Conservation (phyloP, 2,329 filamentous ascomycete species). For the Zymoseptoria tritici region DNA sequence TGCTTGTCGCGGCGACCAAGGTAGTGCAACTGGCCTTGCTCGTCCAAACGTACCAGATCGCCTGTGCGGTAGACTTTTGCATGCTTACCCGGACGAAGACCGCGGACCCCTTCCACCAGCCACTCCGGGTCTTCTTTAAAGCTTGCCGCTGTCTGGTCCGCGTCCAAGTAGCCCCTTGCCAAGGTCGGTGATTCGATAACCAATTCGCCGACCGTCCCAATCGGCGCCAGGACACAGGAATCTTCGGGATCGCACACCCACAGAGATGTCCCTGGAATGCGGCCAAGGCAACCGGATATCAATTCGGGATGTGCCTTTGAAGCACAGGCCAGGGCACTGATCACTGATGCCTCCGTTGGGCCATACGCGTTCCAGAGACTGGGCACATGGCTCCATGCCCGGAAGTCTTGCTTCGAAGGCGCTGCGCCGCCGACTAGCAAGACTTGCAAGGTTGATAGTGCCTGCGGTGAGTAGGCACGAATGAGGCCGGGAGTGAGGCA, state of each 20-base stretch:
- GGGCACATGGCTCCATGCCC: too few relatives aligned
- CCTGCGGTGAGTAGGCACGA: too few relatives aligned
- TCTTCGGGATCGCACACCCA: conserved; percentile 12
- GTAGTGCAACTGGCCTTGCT: conserved; percentile 47
- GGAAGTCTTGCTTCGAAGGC: too few relatives aligned
- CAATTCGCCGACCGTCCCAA: conserved; percentile 43
- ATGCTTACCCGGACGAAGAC: conserved; percentile 1
- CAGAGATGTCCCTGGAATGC: background rate
- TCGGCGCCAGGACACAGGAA: conserved; percentile 27
- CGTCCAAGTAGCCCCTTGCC: conserved; percentile 36
- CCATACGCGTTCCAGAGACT: conserved; percentile 34
- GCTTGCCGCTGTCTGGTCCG: conserved; percentile 20
- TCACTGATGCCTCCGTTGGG: conserved; percentile 30
- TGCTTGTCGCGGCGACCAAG: conserved; percentile 50
- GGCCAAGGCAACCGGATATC: too few relatives aligned
- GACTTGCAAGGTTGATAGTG: too few relatives aligned
- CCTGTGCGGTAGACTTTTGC: conserved; percentile 42
- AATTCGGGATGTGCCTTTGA: too few relatives aligned
- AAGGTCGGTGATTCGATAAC: conserved; percentile 40
- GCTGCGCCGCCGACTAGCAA: too few relatives aligned
- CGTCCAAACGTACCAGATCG: conserved; percentile 13
- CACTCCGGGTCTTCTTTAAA: conserved; percentile 28
- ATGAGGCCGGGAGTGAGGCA: too few relatives aligned
- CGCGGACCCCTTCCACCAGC: conserved; percentile 1
- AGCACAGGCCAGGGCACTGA: too few relatives aligned